phyloP scores from a whole-genome alignment of 495 filamentous ascomycete genomes.

The Lophiostoma macrostomum region DNA sequence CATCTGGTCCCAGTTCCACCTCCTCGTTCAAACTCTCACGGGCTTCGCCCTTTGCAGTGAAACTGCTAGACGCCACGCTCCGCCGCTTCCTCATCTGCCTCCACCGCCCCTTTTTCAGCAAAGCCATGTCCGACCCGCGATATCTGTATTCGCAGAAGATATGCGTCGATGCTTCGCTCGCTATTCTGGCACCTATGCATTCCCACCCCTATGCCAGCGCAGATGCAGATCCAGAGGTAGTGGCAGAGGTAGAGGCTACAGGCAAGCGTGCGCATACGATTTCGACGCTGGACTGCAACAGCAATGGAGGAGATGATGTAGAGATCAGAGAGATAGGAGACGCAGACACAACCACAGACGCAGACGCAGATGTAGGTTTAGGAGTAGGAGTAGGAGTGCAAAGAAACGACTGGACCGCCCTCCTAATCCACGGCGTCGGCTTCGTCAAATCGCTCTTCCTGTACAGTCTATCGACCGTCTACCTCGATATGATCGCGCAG shows the following conservation, averaged over 20 bases:
- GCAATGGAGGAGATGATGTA: too few species aligned
- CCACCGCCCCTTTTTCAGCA: constrained; percentile 18
- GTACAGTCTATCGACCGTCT: constrained; percentile 7
- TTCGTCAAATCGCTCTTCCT: constrained; percentile 17
- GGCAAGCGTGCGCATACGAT: too few species aligned
- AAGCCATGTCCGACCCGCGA: constrained; percentile 2
- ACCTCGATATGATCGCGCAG: constrained; percentile 10
- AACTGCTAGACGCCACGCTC: constrained; percentile 12
- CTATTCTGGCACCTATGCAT: not conserved
- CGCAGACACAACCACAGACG: too few species aligned
- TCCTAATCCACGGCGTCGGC: constrained; percentile 3
- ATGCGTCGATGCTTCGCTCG: constrained; percentile 8
- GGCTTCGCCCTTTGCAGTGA: constrained; percentile 8
- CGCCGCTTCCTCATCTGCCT: constrained; percentile 19
- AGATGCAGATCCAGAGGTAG: too few species aligned
- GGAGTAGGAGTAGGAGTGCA: too few species aligned
- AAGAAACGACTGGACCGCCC: constrained; percentile 13
- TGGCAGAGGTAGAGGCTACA: too few species aligned
- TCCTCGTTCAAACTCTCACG: too few species aligned
- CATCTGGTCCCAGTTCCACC: too few species aligned
- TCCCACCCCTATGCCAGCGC: not conserved
- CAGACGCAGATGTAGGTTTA: too few species aligned
- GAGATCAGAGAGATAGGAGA: not conserved
- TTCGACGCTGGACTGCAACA: too few species aligned
- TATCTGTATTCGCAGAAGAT: constrained; percentile 22